Base-by-base conservation (phyloP, 1,284 basidiomycete species). In the Leccinum fallax region DNA sequence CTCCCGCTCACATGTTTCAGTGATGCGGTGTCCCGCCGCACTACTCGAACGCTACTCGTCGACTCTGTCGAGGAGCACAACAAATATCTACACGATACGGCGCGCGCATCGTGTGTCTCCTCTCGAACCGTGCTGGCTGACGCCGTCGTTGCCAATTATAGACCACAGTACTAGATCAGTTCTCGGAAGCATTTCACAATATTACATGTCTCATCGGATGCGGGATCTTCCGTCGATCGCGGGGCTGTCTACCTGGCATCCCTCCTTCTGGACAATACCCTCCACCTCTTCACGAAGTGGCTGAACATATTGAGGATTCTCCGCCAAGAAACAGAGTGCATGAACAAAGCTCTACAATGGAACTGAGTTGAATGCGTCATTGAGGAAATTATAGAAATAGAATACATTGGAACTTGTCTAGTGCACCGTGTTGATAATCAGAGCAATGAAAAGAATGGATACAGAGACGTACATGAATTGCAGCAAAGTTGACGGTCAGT, bases 241-340 rank as follows among this genome's bases (percentile, higher is more conserved):
- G 32, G 32, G 32, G 21, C 30, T 32, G 30, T 32, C 30, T 30
- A 30, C 10, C 32, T 32, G 34, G 34, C 81, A 81, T 6, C 81
- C 82, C 10, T 81, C 73, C 32, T 71, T 67, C 21, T 80, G 6
- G 77, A 75, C 80, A 80, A 81, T 6, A 1, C 64, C 32, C n/a
- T 80, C 77, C 6, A 79, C 73, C 65, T 83, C 82, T 54, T 80
- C 75, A 4, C 81, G 78, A 26, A 83, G 68, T 0, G 72, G 72
- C 28, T 71, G 59, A 0, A 78, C 62, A 60, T 75, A 79, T 55
- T 79, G 73, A 1, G 78, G 80, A 19, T 77, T 63, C 0, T 72
- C 68, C 0, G 78, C 77, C 5, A 81, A 66, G 36, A 70, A 68
- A 55, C 72, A 77, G 3, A 81, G 62, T 5, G 73, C 76, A 49